These are phyloP conservation scores for Scytalidium lignicola DNA, from an alignment of 2,329 filamentous ascomycete genomes.

Conservation along the genomic window DNA sequence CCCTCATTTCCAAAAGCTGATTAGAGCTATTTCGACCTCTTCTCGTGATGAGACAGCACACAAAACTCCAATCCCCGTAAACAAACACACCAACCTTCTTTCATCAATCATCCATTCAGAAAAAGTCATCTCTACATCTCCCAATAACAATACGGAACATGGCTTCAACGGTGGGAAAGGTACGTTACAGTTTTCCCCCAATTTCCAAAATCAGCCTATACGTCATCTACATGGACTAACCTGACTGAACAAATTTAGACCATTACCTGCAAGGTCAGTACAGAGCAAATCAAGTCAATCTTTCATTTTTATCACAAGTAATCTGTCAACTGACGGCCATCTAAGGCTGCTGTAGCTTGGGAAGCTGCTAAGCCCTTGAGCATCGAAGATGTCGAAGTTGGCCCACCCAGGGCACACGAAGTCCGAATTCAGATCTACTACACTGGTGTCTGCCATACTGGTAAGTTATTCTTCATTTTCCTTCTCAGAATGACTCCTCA, in stretches of 20 bases:
- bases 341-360: slow-evolving; percentile 88
- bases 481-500: no score
- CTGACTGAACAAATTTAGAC: slow-evolving; percentile 15
- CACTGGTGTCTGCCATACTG: slow-evolving; percentile 98
- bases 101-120: not conserved
- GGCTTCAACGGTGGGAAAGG: not conserved
- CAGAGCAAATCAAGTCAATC: not conserved
- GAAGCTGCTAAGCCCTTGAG: slow-evolving; percentile 85
- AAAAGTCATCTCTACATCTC: not conserved
- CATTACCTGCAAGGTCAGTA: slow-evolving; percentile 29
- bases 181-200: not conserved
- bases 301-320: not conserved
- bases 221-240: not conserved
- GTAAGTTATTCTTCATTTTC: slow-evolving; percentile 43
- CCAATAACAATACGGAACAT: not conserved
- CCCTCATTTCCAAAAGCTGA: not conserved
- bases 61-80: not conserved
- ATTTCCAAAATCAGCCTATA: not conserved
- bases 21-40: not conserved
- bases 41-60: not conserved
- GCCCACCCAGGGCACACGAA: slow-evolving; percentile 83
- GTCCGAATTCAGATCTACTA: slow-evolving; percentile 96
- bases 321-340: slow-evolving; percentile 5
- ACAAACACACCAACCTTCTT: not conserved
- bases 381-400: slow-evolving; percentile 90